These are phyloP conservation scores for Rhododendron ovatum DNA, from an alignment of 148 eudicot species.

Conservation along the genomic window DNA sequence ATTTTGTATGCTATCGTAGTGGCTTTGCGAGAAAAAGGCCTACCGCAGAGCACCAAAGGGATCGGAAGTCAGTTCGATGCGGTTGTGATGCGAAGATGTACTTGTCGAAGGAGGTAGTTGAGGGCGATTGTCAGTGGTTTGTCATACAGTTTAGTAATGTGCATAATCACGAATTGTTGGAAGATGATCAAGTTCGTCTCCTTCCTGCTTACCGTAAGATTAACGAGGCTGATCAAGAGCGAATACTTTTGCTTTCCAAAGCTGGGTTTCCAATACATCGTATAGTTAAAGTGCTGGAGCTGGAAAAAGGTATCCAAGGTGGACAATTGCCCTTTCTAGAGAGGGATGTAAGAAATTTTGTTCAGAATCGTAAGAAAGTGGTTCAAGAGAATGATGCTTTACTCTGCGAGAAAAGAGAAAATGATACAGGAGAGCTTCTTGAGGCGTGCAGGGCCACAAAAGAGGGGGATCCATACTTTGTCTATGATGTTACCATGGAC, in stretches of 20 bases:
- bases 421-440: constrained; percentile 18
- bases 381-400: constrained; percentile 27
- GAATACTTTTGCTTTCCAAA: constrained; percentile 37
- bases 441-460: constrained; percentile 34
- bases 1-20: constrained; percentile 47
- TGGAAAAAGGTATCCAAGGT: constrained; percentile 31
- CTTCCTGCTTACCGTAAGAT: constrained; percentile 38
- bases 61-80: constrained; percentile 43
- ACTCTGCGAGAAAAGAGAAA: constrained; percentile 19
- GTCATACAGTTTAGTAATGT: constrained; percentile 40
- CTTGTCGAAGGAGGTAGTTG: constrained; percentile 38
- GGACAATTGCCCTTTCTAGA: constrained; percentile 34
- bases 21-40: constrained; percentile 40
- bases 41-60: constrained; percentile 40
- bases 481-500: constrained; percentile 29
- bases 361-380: constrained; percentile 27
- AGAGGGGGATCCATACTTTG: constrained; percentile 35
- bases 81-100: constrained; percentile 56
- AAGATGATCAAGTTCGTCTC: constrained; percentile 40
- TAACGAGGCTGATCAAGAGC: constrained; percentile 29
- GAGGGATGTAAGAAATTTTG: constrained; percentile 35
- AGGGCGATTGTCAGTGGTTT: constrained; percentile 45
- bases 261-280: constrained; percentile 38
- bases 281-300: constrained; percentile 22
- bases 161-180: constrained; percentile 29